phyloP scores from a whole-genome alignment of 2,329 filamentous ascomycete genomes.

The Neofusicoccum parvum region DNA sequence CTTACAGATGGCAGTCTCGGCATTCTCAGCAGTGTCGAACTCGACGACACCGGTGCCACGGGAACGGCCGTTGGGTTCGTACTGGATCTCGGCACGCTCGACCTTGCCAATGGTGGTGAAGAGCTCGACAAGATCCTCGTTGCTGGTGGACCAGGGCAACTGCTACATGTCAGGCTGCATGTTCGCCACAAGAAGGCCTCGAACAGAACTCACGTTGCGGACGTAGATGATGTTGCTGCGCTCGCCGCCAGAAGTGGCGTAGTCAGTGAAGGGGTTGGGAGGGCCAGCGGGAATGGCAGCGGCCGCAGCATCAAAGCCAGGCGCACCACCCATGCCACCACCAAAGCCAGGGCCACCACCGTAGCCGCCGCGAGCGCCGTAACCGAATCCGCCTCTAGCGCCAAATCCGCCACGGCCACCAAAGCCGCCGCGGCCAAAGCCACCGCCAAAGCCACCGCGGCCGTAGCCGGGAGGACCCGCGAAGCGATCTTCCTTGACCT shows the following conservation, averaged over 20 bases:
- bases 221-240: slow-evolving; percentile 86
- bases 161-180: slow-evolving; percentile 45
- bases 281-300: slow-evolving; percentile 55
- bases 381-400: slow-evolving; percentile 62
- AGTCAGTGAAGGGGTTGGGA: slow-evolving; percentile 93
- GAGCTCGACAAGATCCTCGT: slow-evolving; percentile 93
- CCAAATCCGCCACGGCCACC: slow-evolving; percentile 51
- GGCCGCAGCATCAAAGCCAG: slow-evolving; percentile 45
- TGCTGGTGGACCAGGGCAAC: slow-evolving; percentile 98
- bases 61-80: slow-evolving; percentile 93
- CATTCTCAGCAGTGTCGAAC: slow-evolving; percentile 80
- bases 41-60: slow-evolving; percentile 95
- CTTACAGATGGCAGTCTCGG: slow-evolving; percentile 83
- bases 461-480: slow-evolving; percentile 60
- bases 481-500: slow-evolving; percentile 95
- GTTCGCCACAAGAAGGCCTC: slow-evolving; percentile 24
- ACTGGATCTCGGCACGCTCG: slow-evolving; percentile 98
- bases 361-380: slow-evolving; percentile 52
- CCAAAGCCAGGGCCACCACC: slow-evolving; percentile 49
- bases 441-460: slow-evolving; percentile 49
- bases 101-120: slow-evolving; percentile 99
- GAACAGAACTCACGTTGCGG: slow-evolving; percentile 75
- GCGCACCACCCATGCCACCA: slow-evolving; percentile 34
- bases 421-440: slow-evolving; percentile 57
- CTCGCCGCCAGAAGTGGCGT: slow-evolving; percentile 83